These are phyloP conservation scores for Monilinia fructigena DNA, from an alignment of 2,329 filamentous ascomycete genomes.

Conservation along the genomic window DNA sequence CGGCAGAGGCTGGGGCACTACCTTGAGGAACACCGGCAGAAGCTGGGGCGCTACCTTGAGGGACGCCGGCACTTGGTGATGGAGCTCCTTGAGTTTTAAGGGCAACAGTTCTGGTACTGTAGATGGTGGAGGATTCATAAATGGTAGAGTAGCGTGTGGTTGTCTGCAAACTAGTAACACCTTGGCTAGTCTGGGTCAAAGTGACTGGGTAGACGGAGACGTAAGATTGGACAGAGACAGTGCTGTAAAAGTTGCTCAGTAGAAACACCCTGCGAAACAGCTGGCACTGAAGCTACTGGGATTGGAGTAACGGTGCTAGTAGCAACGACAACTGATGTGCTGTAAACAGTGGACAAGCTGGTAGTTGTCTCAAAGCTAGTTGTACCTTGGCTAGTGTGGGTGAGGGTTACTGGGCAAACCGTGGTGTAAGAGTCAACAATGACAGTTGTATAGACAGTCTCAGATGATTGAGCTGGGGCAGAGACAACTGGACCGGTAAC, in stretches of 20 bases:
- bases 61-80: neutral
- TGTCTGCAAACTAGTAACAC: conserved; percentile 1
- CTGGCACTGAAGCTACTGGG: neutral
- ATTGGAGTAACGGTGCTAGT: neutral
- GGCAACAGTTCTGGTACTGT: conserved; percentile 1
- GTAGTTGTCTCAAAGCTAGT: neutral
- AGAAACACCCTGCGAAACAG: neutral
- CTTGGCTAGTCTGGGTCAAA: conserved; percentile 3
- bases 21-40: too few species aligned
- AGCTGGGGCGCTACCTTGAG: neutral
- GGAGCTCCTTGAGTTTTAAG: conserved; percentile 1
- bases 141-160: conserved; percentile 6
- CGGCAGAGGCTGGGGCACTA: too few species aligned
- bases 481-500: neutral
- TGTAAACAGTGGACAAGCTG: neutral
- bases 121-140: neutral
- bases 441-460: neutral
- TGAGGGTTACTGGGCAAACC: conserved; percentile 5
- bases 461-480: conserved; percentile 1
- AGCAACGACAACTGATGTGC: neutral
- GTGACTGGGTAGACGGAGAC: neutral
- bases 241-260: conserved; percentile 2
- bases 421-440: conserved; percentile 3
- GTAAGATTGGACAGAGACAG: neutral
- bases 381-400: neutral